Base-by-base conservation (phyloP, 179 eudicot genomes). In the Beta corolliflora region DNA sequence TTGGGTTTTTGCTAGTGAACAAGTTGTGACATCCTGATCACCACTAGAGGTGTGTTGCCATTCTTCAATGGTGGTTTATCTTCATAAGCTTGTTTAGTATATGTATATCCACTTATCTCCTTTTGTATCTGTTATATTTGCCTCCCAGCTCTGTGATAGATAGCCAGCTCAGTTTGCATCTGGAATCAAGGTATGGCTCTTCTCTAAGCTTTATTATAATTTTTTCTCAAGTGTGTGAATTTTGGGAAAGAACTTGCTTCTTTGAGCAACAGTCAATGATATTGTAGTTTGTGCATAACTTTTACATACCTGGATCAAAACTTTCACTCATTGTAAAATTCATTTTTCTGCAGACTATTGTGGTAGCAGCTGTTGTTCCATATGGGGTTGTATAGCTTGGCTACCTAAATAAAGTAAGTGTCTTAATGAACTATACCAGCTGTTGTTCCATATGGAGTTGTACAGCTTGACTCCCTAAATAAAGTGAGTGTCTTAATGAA, bases 361-460 rank as follows among this genome's bases (percentile, higher is more conserved):
- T 88, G 68, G 92, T 88, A 71, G 93, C 89, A 72, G 88, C 93
- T 86, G 89, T 92, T 81, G 81, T 80, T 87, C 95, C 98, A 9
- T 82, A 88, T 85, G 98, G 98, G 71, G 97, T 95, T 68, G 71
- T 95, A 77, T 94, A 90, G 79, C 93, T 95, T 82, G 98, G 98
- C 82, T 93, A 98, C 81, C 74, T 91, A 67, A 88, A 90, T 71
- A 87, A 86, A 69, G 98, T 95, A 87, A 85, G 97, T 71, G 41
- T 10, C 75, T 21, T 3, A 1, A 15, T 25, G 4, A n/a, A 14
- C 5, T 52, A 48, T 16, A 19, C 4, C n/a, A n/a, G n/a, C n/a
- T n/a, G n/a, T n/a, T n/a, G n/a, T n/a, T n/a, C n/a, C n/a, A n/a
- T n/a, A n/a, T n/a, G n/a, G n/a, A n/a, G n/a, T n/a, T n/a, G n/a